A percentile compares a stretch with the other conserved stretches of the same genome.
phyloP scores from a whole-genome alignment of 495 filamentous ascomycete species.

The Parathielavia hyrcaniae region DNA sequence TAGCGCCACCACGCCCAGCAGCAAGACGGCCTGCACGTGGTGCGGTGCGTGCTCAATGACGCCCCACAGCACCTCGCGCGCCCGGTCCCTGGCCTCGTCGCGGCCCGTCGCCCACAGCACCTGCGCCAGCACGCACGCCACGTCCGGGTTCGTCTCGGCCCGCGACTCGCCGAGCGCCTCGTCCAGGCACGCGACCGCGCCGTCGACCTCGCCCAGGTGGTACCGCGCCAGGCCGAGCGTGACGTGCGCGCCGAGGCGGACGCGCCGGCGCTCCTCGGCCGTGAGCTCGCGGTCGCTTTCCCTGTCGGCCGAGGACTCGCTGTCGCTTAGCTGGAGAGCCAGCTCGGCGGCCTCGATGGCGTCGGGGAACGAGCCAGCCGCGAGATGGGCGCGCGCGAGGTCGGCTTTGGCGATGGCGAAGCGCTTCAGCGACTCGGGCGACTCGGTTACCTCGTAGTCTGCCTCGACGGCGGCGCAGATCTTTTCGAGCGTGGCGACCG shows the following conservation, averaged over 20 bases:
- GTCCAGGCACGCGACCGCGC: constrained; percentile 72
- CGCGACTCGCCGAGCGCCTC: constrained; percentile 72
- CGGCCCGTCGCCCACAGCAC: constrained; percentile 87
- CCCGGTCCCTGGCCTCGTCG: constrained; percentile 63
- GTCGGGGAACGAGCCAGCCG: constrained; percentile 52
- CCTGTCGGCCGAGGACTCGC: too few relatives aligned
- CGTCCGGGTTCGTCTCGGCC: constrained; percentile 60
- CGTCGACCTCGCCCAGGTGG: constrained; percentile 54
- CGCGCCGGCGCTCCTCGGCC: constrained; percentile 50
- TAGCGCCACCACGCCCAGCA: constrained; percentile 76
- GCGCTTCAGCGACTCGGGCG: constrained; percentile 57
- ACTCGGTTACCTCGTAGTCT: constrained; percentile 79
- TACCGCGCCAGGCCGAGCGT: constrained; percentile 80
- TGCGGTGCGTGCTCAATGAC: constrained; percentile 62
- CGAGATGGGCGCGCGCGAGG: constrained; percentile 70
- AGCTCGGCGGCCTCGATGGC: constrained; percentile 69
- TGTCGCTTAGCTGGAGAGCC: constrained; percentile 57
- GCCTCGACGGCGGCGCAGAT: constrained; percentile 65
- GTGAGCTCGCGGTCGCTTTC: constrained; percentile 38
- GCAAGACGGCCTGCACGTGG: constrained; percentile 68
- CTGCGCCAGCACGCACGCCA: constrained; percentile 80
- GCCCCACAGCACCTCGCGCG: constrained; percentile 73
- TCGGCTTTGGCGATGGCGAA: constrained; percentile 86
- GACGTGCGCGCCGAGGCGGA: constrained; percentile 76
- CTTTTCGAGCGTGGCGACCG: constrained; percentile 55